Percentiles rank a stretch among this genome's conserved stretches.
These are phyloP conservation scores for Monosporascus cannonballus DNA, from an alignment of 2,329 filamentous ascomycete genomes.

Conservation along the genomic window DNA sequence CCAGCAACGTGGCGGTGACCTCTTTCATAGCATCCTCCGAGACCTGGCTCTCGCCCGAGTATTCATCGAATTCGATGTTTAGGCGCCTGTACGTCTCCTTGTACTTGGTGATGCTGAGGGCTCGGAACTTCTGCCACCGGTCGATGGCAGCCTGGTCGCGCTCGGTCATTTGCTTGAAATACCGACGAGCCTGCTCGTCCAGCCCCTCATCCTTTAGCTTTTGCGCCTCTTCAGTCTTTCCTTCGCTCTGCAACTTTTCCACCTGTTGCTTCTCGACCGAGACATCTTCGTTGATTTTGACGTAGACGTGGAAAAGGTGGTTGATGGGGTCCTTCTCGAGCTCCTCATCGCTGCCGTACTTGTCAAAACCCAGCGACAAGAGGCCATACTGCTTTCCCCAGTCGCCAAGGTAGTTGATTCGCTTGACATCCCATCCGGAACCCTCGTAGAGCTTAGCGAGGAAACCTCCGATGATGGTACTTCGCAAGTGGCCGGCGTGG, in stretches of 20 bases:
- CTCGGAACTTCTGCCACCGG: conserved; percentile 53
- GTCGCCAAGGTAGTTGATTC: conserved; percentile 72
- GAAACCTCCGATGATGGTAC: conserved; percentile 72
- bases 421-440: conserved; percentile 64
- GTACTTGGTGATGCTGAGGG: conserved; percentile 54
- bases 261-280: conserved; percentile 55
- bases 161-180: conserved; percentile 57
- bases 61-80: conserved; percentile 56
- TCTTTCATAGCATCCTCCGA: conserved; percentile 59
- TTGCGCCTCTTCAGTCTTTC: conserved; percentile 35
- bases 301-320: conserved; percentile 68
- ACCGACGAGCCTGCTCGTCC: conserved; percentile 50
- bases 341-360: conserved; percentile 60
- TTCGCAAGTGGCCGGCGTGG: conserved; percentile 67
- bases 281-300: conserved; percentile 59
- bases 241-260: conserved; percentile 42
- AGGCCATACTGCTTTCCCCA: conserved; percentile 71
- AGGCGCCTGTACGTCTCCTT: conserved; percentile 52
- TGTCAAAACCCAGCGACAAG: conserved; percentile 61
- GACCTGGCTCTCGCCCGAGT: conserved; percentile 71
- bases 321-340: conserved; percentile 61
- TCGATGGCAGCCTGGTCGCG: conserved; percentile 49
- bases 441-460: conserved; percentile 62
- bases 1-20: conserved; percentile 54
- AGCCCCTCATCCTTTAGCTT: conserved; percentile 37